A percentile compares a stretch with the other conserved stretches of the same genome.
phyloP scores from a whole-genome alignment of 345 rosid species.

The Triadica sebifera region DNA sequence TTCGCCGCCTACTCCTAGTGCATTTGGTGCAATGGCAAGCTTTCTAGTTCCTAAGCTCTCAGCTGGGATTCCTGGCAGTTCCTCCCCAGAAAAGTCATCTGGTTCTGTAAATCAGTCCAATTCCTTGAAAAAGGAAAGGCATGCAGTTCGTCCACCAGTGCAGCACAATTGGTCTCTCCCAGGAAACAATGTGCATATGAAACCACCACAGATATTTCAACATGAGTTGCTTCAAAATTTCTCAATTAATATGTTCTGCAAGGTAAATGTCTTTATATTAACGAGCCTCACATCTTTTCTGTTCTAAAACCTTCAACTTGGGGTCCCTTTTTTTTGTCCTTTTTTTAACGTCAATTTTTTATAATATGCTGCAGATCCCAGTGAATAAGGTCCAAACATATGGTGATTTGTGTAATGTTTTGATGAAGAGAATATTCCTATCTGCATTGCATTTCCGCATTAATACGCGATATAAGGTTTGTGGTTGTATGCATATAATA shows the following conservation, averaged over 20 bases:
- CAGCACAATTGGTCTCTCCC: slow-evolving; percentile 96
- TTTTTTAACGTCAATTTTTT: neutral
- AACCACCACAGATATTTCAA: slow-evolving; percentile 94
- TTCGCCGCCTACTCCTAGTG: slow-evolving; percentile 58
- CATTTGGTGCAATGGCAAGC: slow-evolving; percentile 98
- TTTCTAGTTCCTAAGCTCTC: slow-evolving; percentile 97
- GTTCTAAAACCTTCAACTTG: neutral
- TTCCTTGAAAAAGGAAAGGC: slow-evolving; percentile 72
- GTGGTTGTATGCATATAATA: slow-evolving; percentile 2
- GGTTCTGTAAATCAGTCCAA: slow-evolving; percentile 60
- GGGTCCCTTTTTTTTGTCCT: neutral
- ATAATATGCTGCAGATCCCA: slow-evolving; percentile 66
- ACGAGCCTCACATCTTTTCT: neutral
- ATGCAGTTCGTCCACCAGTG: slow-evolving; percentile 88
- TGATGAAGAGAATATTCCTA: slow-evolving; percentile 97
- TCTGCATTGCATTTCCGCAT: slow-evolving; percentile 98
- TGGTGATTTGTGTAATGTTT: slow-evolving; percentile 86
- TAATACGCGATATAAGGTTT: slow-evolving; percentile 95
- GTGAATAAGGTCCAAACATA: slow-evolving; percentile 83
- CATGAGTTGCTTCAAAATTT: slow-evolving; percentile 98
- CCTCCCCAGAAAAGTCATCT: slow-evolving; percentile 57
- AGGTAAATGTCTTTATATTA: slow-evolving; percentile 42
- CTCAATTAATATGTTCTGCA: slow-evolving; percentile 95
- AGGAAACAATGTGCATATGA: slow-evolving; percentile 49
- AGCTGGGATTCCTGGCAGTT: slow-evolving; percentile 75